phyloP scores from a whole-genome alignment of 2,329 filamentous ascomycete species.

The Hypoxylon sp. region DNA sequence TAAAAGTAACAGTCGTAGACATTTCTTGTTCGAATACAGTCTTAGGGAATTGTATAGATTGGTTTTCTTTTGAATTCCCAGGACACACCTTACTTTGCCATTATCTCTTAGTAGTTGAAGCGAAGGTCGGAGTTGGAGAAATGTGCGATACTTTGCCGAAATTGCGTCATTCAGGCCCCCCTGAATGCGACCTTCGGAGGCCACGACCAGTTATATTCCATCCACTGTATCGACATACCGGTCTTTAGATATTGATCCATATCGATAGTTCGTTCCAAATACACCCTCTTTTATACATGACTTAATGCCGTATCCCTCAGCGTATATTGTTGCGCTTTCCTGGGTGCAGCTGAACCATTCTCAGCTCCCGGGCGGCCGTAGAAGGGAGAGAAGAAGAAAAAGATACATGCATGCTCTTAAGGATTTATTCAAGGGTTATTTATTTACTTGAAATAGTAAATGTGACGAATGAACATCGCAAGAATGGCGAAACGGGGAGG shows the following conservation, averaged over 20 bases:
- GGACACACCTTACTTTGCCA: not conserved
- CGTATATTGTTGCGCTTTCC: not conserved
- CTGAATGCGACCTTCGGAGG: conserved; percentile 21
- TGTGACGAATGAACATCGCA: too few relatives aligned
- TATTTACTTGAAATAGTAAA: too few relatives aligned
- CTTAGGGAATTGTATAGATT: not conserved
- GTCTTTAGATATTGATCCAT: not conserved
- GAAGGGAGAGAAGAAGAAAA: too few relatives aligned
- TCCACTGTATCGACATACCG: not conserved
- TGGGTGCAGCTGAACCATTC: too few relatives aligned
- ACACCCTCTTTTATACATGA: not conserved
- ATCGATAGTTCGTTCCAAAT: not conserved
- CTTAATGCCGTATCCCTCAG: not conserved
- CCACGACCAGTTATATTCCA: too few relatives aligned
- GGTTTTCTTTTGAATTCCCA: not conserved
- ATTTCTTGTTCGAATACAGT: conserved; percentile 7
- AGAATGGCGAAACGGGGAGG: too few relatives aligned
- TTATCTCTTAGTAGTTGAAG: not conserved
- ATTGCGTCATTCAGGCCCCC: conserved; percentile 46
- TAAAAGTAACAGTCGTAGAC: conserved; percentile 44
- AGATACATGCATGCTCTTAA: too few relatives aligned
- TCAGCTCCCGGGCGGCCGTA: too few relatives aligned
- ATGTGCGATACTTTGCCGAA: conserved; percentile 41
- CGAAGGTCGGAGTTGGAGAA: conserved; percentile 13
- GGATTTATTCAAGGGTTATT: too few relatives aligned